Conservation (phyloP, 192 early-diverging fungal species). For the Coemansia sp. region DNA sequence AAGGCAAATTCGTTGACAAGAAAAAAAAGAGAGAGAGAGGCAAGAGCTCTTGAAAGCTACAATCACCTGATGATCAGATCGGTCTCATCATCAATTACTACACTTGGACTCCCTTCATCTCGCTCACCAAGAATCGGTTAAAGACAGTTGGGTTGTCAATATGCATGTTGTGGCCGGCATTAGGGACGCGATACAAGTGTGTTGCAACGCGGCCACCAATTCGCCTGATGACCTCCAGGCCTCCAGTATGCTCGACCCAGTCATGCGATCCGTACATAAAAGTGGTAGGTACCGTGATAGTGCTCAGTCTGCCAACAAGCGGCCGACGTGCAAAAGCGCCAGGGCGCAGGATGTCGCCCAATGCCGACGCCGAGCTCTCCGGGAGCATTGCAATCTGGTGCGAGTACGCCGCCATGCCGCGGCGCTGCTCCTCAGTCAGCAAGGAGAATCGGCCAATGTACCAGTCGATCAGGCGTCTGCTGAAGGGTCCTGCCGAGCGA, state of each 20-base stretch:
- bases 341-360: slow-evolving; percentile 74
- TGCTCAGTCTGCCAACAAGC: slow-evolving; percentile 64
- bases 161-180: slow-evolving; percentile 85
- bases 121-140: slow-evolving; percentile 62
- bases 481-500: slow-evolving; percentile 76
- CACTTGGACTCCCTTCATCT: slow-evolving; percentile 39
- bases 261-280: slow-evolving; percentile 82
- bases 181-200: slow-evolving; percentile 54
- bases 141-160: slow-evolving; percentile 82
- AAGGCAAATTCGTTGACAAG: background rate
- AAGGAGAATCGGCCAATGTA: slow-evolving; percentile 67
- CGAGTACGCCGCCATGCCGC: slow-evolving; percentile 76
- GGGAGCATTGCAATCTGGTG: slow-evolving; percentile 77
- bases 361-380: slow-evolving; percentile 83
- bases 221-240: slow-evolving; percentile 60
- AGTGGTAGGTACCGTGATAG: slow-evolving; percentile 70
- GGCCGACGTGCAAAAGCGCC: slow-evolving; percentile 83
- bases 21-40: too few relatives aligned
- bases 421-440: slow-evolving; percentile 68
- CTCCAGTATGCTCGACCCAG: slow-evolving; percentile 89
- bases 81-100: background rate
- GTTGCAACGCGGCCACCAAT: slow-evolving; percentile 59
- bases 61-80: slow-evolving; percentile 1
- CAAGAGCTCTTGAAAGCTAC: background rate
- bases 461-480: slow-evolving; percentile 60